Base-by-base conservation (phyloP, 345 rosid species). In the Eucalyptus cloeziana region DNA sequence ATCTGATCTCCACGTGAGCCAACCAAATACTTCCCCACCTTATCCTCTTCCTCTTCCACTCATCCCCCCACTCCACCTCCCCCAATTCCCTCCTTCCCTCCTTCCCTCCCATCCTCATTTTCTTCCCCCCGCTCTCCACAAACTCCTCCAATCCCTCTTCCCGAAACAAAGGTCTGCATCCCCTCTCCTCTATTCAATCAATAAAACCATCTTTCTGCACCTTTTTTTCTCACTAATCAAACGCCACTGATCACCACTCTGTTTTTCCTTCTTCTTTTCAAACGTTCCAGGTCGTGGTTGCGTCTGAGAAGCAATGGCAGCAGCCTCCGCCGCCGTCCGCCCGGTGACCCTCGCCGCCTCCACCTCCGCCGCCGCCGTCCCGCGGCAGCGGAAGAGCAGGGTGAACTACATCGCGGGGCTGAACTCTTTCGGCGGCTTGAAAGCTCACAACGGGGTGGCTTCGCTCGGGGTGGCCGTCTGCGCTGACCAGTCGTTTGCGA, bases 391-490 rank as follows among this genome's bases (percentile, higher is more conserved):
- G 47, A 76, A 76, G 83, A 3, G 2, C 83, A 76, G 83, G 16
- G 92, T 93, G 88, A 87, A 85, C 31, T 88, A 87, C 93, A 52
- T 94, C 11, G 76, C 90, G 49, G 96, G 96, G 16, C 43, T 94
- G 86, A 95, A 91, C 89, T 86, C 93, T 8, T 92, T 86, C 49
- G 93, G 90, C 45, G 97, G 96, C 30, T 93, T 94, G 37, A 94
- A 94, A 80, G 94, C 96, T 85, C 89, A 90, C 43, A 93, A 92
- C 93, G 85, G 54, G 76, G 88, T 94, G 87, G 69, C 89, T 52
- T 90, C 94, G 27, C 85, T 94, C 2, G 95, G 95, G 14, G 85
- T 86, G 88, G 92, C 95, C 0, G 86, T 88, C 7, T 88, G 89
- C 90, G 69, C 91, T 2, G 90, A 94, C 88, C 94, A 85, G 87